Evolutionary conservation across 805 yeast species (phyloP), one percentile per base, ranked within the genome.

Genomic region (Barnettozyma pratensis): DNA sequence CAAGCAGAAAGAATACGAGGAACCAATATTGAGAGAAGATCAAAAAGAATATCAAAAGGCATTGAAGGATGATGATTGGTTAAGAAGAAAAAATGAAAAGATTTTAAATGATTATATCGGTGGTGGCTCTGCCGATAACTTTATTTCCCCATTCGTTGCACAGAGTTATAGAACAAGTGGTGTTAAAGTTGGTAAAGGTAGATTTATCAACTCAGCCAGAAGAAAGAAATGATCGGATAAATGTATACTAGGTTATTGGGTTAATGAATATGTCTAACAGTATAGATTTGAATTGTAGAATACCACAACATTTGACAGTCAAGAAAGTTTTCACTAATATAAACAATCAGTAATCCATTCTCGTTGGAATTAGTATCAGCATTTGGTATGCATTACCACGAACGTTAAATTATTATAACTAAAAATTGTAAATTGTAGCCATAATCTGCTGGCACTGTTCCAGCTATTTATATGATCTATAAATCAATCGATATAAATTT

Each of bases 1-100:
- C 51, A 62, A 62, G 49, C 77, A 81, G 49, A 78, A 77, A 48
- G 79, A 75, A 52, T 68, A 60, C 28, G 59, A 61, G 6, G 75
- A 76, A 40, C 79, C 82, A 4, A 75, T 86, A 42, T 74, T 90
- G 48, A 80, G 95, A 58, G 98, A 87, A 66, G 99, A 94, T 68
- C 97, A 94, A 71, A 87, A 86, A 60, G 99, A 94, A 67, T 94
- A 94, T 66, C 80, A 81, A 55, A 83, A 85, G 65, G 96, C 96
- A 2, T 64, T 92, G 51, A 90, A 90, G 64, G 84, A 87, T 59
- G 95, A 91, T 47, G 83, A 83, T 40, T 89, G 97, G 95, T 85
- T 83, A 57, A 79, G 87, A 60, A 77, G 87, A 59, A 86, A 87
- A 59, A 88, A 87, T 59, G 97, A 91, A 60, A 91, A 91, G 65